phyloP scores from a whole-genome alignment of 139 green algal genomes.

The Coelastrella sp. region DNA sequence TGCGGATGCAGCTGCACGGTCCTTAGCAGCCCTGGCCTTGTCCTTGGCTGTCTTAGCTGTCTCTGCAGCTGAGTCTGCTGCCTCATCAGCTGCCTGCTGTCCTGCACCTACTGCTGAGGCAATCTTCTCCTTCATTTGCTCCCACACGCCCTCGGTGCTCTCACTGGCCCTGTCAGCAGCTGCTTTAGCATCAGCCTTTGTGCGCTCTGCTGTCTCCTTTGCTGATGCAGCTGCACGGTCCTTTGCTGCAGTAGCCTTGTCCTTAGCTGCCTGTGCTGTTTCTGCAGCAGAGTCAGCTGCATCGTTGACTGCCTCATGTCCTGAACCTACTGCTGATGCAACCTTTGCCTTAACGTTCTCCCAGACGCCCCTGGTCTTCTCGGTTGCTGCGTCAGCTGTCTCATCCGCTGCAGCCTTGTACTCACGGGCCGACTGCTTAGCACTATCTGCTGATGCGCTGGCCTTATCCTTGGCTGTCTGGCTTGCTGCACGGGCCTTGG shows the following conservation, averaged over 20 bases:
- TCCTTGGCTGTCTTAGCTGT: not conserved
- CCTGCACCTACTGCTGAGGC: slow-evolving; percentile 15
- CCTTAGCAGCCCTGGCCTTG: not conserved
- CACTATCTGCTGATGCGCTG: not conserved
- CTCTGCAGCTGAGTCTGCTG: not conserved
- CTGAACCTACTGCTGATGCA: slow-evolving; percentile 15
- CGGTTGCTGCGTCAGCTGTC: not conserved
- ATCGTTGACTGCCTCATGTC: not conserved
- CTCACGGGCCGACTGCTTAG: too few species aligned
- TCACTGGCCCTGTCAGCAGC: not conserved
- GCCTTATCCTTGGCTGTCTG: not conserved
- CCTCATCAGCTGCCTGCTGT: not conserved
- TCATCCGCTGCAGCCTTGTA: not conserved
- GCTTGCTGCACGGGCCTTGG: not conserved
- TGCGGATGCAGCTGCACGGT: not conserved
- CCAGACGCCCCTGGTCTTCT: slow-evolving; percentile 3
- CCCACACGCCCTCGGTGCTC: slow-evolving; percentile 4
- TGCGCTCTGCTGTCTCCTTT: not conserved
- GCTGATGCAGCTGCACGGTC: not conserved
- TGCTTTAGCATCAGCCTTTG: not conserved
- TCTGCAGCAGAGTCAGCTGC: not conserved
- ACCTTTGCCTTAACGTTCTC: slow-evolving; percentile 12
- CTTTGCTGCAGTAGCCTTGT: not conserved
- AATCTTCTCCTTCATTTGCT: slow-evolving; percentile 18
- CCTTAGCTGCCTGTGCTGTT: not conserved